Conservation (phyloP, 257 asterid species). For the Plantago major region DNA sequence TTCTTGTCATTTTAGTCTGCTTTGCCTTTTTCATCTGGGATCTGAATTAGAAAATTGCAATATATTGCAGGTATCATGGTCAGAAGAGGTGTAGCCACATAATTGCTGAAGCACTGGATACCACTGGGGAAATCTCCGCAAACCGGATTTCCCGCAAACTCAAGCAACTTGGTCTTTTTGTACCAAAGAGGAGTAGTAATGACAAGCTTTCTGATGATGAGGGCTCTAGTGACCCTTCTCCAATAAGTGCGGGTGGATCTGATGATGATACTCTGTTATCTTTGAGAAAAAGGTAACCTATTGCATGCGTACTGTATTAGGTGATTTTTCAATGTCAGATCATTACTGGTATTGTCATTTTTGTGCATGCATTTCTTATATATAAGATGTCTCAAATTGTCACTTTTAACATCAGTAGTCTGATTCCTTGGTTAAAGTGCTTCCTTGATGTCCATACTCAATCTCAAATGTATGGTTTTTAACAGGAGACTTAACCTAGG, state of each 20-base stretch:
- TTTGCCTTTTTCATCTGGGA: slow-evolving; percentile 9
- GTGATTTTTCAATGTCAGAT: background rate
- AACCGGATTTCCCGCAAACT: slow-evolving; percentile 74
- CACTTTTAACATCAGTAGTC: background rate
- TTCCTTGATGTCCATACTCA: background rate
- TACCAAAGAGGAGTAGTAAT: slow-evolving; percentile 38
- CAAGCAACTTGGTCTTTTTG: slow-evolving; percentile 79
- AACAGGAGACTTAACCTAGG: background rate
- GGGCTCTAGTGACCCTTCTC: slow-evolving; percentile 31
- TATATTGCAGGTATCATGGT: slow-evolving; percentile 70
- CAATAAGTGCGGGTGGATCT: slow-evolving; percentile 42
- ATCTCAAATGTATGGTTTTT: background rate
- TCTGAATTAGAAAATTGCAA: slow-evolving; percentile 17
- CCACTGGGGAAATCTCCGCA: slow-evolving; percentile 56
- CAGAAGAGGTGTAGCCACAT: slow-evolving; percentile 77
- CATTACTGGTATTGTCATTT: background rate
- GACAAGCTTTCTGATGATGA: slow-evolving; percentile 52
- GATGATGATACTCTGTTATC: slow-evolving; percentile 67
- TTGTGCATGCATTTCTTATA: background rate
- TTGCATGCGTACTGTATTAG: slow-evolving; percentile 17
- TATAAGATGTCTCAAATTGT: slow-evolving; percentile 1
- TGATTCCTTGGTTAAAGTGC: slow-evolving; percentile 4
- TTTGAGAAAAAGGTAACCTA: slow-evolving; percentile 52
- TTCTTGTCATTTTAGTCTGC: too few relatives aligned
- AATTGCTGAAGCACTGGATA: slow-evolving; percentile 85